phyloP scores from a whole-genome alignment of 2,329 filamentous ascomycete species.

The Penicillium sp. region DNA sequence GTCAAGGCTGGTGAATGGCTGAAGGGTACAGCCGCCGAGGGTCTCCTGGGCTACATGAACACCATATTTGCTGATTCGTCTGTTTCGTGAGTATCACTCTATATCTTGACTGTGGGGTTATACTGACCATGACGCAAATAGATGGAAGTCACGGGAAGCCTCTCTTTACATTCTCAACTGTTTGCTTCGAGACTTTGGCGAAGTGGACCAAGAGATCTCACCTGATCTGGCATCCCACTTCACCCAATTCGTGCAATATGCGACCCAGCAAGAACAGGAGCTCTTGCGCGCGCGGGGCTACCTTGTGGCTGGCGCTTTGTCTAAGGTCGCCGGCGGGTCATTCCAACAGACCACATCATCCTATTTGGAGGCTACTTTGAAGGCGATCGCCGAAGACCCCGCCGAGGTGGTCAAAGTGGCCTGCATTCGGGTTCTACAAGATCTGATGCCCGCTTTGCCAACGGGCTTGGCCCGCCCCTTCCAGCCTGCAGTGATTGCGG shows the following conservation, averaged over 20 bases:
- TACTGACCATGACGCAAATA: constrained; percentile 28
- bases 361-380: constrained; percentile 60
- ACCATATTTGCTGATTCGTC: constrained; percentile 60
- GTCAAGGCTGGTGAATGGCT: constrained; percentile 94
- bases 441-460: constrained; percentile 57
- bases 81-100: constrained; percentile 30
- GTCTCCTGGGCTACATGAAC: constrained; percentile 73
- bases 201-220: constrained; percentile 69
- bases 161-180: constrained; percentile 82
- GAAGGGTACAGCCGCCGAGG: constrained; percentile 69
- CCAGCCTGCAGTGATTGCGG: constrained; percentile 60
- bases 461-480: constrained; percentile 50
- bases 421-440: constrained; percentile 81
- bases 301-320: constrained; percentile 76
- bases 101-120: background rate
- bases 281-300: constrained; percentile 85
- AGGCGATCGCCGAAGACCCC: constrained; percentile 69
- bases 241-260: constrained; percentile 74
- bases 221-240: constrained; percentile 69
- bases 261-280: constrained; percentile 67
- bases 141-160: constrained; percentile 71
- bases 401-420: constrained; percentile 90
- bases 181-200: constrained; percentile 76
- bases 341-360: constrained; percentile 43
- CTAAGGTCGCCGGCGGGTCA: constrained; percentile 61